These are phyloP conservation scores for Cutaneotrichosporon sp. DNA, from an alignment of 1,284 basidiomycete species.

Conservation along the genomic window DNA sequence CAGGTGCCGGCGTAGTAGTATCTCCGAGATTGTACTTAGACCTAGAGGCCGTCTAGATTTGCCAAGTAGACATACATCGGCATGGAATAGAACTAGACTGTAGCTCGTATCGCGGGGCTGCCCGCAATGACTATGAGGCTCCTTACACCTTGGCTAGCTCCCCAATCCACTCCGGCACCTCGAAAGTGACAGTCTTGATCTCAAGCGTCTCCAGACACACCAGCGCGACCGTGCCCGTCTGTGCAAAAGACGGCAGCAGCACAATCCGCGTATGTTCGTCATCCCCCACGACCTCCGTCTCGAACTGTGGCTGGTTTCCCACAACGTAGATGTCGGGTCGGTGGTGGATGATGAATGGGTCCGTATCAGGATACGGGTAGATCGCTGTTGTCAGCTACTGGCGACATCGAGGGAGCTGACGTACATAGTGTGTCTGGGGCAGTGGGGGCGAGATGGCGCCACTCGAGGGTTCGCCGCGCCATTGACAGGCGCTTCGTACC, in stretches of 20 bases:
- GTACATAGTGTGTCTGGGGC: conserved; percentile 88
- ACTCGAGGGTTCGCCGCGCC: conserved; percentile 73
- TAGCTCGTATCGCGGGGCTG: too few relatives aligned
- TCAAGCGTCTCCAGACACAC: conserved; percentile 60
- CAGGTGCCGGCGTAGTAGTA: background rate
- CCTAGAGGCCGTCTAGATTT: too few relatives aligned
- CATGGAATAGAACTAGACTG: too few relatives aligned
- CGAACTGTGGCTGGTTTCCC: conserved; percentile 85
- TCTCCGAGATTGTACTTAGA: too few relatives aligned
- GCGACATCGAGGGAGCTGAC: conserved; percentile 15
- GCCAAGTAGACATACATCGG: background rate
- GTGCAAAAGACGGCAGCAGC: conserved; percentile 74
- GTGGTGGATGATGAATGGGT: conserved; percentile 82
- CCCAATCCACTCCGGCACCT: conserved; percentile 44
- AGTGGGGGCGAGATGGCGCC: conserved; percentile 95
- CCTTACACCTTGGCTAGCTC: conserved; percentile 12
- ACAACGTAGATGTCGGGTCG: conserved; percentile 86
- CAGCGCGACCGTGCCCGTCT: conserved; percentile 60
- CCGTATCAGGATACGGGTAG: conserved; percentile 80
- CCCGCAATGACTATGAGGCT: too few relatives aligned
- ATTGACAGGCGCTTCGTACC: conserved; percentile 59
- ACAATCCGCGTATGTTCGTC: conserved; percentile 61
- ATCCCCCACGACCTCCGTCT: conserved; percentile 60
- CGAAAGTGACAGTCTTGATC: conserved; percentile 48
- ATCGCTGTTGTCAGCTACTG: conserved; percentile 57